Evolutionary conservation across 768 basidiomycete genomes (phyloP), one percentile per base, ranked within the genome.

Genomic region (Leccinum obscurum): DNA sequence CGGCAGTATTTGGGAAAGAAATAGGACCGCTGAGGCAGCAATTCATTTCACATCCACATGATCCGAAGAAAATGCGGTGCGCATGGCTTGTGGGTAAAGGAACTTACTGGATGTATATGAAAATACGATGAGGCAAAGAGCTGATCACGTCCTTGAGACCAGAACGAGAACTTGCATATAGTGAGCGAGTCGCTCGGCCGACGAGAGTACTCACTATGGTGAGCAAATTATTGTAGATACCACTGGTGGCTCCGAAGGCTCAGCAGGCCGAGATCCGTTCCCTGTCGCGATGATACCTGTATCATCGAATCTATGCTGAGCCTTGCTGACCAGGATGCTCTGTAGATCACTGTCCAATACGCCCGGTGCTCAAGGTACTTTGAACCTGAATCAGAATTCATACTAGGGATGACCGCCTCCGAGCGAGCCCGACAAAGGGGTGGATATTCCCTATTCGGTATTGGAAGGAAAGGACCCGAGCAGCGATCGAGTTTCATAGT

Each of bases 401-500:
- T 17, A 17, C 34, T 24, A 35, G 22, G 34, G 10, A 54, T 14
- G 39, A 14, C 15, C 39, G 39, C 39, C 15, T 41, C 35, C 35
- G 35, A 37, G 13, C 34, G 34, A 3, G 34, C 34, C 34, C 37
- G 39, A 8, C 17, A 17, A 35, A 9, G 39, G 39, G 44, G 44
- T 20, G 44, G 5, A 46, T 15, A 15, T 63, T 64, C 62, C 62
- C 59, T 63, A 59, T 59, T 9, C 1, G 53, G 62, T 15, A 20
- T 30, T 48, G 15, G 24, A 37, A 41, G 39, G 52, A 54, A 51
- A n/a, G 44, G 50, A 5, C 24, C 3, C 20, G 54, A 22, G 9
- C 10, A 50, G 15, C 11, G 52, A 35, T 52, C 52, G 32, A 35
- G 52, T 35, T 53, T 35, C 54, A 41, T 14, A 44, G 22, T 14